Base-by-base conservation (phyloP, 495 filamentous ascomycete genomes). In the Penicillium desertorum region DNA sequence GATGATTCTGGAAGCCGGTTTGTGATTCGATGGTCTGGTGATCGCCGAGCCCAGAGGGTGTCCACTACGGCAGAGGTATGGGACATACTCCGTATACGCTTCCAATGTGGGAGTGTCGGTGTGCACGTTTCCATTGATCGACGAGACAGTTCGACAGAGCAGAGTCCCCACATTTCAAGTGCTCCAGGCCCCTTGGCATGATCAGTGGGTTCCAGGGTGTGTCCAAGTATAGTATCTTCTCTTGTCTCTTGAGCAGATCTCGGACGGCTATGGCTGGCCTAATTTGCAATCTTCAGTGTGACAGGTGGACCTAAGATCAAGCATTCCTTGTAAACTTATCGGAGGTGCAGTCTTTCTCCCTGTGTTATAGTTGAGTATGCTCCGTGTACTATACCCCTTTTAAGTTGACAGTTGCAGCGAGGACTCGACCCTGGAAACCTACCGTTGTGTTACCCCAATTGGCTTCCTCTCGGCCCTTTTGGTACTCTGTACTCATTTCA, bases 1-100 rank as follows among this genome's bases (percentile, higher is more conserved):
- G 42, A 22, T 54, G 54, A 47, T 47, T 54, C 54, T 57, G 23
- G 54, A 57, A 57, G 54, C 45, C 34, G 44, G 54, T 57, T 57
- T 50, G 45, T 37, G 29, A 57, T 57, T 57, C 45, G 22, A 36
- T 25, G 54, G 54, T 34, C 45, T 22, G 44, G 45, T 50, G 45
- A 50, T 57, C 34, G 45, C 25, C 45, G 41, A 20, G 39, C 25
- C 6, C 25, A 30, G 29, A 32, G 19, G 11, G 22, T 45, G 4
- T 25, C 23, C 36, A 39, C 36, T 37, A 37, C 36, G 36, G 36
- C 16, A 39, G 6, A n/a, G 36, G 36, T 39, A 39, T 34, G 36
- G 36, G 23, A 25, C 23, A 25, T 47, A 9, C 2, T n/a, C n/a
- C n/a, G n/a, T n/a, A n/a, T n/a, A 46, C 17, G 19, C 43, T 25